phyloP scores from a whole-genome alignment of 2,329 filamentous ascomycete genomes.

The Furcasterigmium sp. region DNA sequence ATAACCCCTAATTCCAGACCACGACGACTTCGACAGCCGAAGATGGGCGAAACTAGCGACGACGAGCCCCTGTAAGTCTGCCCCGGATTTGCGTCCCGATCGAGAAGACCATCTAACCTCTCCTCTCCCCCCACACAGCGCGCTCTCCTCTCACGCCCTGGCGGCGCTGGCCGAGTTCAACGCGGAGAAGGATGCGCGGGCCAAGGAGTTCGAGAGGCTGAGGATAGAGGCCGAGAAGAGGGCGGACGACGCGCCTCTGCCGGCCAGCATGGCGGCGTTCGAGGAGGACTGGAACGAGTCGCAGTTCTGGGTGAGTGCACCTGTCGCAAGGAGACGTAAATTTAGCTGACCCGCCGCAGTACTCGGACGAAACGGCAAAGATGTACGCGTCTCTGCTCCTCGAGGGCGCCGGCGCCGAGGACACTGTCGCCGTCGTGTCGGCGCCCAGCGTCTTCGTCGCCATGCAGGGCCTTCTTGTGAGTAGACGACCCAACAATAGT shows the following conservation, averaged over 20 bases:
- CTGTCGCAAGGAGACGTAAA: not conserved
- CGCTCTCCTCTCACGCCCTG: slow-evolving; percentile 61
- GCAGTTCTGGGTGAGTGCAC: slow-evolving; percentile 67
- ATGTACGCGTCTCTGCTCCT: slow-evolving; percentile 61
- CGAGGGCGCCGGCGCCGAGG: slow-evolving; percentile 49
- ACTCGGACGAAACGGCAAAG: slow-evolving; percentile 65
- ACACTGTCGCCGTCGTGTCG: slow-evolving; percentile 64
- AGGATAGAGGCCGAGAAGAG: slow-evolving; percentile 53
- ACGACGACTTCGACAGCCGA: too few species aligned
- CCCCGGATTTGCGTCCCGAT: not conserved
- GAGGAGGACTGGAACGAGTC: slow-evolving; percentile 78
- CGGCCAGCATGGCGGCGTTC: slow-evolving; percentile 60
- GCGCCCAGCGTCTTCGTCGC: slow-evolving; percentile 74
- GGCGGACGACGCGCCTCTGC: slow-evolving; percentile 9
- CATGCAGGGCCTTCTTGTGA: slow-evolving; percentile 63
- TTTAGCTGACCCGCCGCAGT: slow-evolving; percentile 35
- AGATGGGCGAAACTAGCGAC: slow-evolving; percentile 25
- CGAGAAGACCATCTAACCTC: not conserved
- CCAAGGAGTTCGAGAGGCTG: slow-evolving; percentile 63
- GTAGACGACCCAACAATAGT: slow-evolving; percentile 13
- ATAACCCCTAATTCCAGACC: too few species aligned
- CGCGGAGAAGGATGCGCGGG: slow-evolving; percentile 61
- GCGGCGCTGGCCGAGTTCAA: slow-evolving; percentile 71
- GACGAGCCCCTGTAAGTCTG: slow-evolving; percentile 44
- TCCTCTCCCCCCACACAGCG: slow-evolving; percentile 28